Conservation (phyloP, 2,329 filamentous ascomycete genomes). For the Gremmenia infestans region DNA sequence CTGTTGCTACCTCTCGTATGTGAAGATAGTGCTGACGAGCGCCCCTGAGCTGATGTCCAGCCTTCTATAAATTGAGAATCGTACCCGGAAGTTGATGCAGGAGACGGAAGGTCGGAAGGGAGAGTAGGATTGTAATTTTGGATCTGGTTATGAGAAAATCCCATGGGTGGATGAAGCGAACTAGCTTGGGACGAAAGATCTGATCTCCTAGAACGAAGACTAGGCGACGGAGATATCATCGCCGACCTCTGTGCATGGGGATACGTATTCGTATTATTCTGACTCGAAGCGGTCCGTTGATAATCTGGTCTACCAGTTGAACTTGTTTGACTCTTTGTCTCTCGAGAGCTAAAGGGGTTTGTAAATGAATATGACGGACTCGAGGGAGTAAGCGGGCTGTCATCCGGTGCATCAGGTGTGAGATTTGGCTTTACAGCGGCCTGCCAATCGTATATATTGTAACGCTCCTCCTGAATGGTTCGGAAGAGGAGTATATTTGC, state of each 20-base stretch:
- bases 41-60: conserved; percentile 55
- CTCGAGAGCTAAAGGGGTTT: conserved; percentile 28
- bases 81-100: conserved; percentile 47
- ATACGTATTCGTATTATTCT: conserved; percentile 41
- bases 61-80: conserved; percentile 56
- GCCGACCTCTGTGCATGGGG: conserved; percentile 36
- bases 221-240: conserved; percentile 54
- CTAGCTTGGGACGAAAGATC: conserved; percentile 47
- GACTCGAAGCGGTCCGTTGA: conserved; percentile 42
- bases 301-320: conserved; percentile 28
- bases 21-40: conserved; percentile 51
- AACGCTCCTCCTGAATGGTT: conserved; percentile 45
- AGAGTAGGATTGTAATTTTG: conserved; percentile 43
- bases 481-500: conserved; percentile 51
- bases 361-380: conserved; percentile 26
- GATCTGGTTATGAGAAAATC: conserved; percentile 42
- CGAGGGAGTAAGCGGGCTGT: conserved; percentile 22
- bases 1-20: conserved; percentile 51
- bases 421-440: conserved; percentile 36
- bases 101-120: conserved; percentile 52
- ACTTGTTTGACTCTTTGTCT: conserved; percentile 13
- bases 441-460: conserved; percentile 55
- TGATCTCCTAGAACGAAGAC: conserved; percentile 56
- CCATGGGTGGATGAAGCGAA: conserved; percentile 39
- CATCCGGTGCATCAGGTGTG: conserved; percentile 20